phyloP scores from a whole-genome alignment of 106 monocot genomes.

The Dioscorea zingiberensis region DNA sequence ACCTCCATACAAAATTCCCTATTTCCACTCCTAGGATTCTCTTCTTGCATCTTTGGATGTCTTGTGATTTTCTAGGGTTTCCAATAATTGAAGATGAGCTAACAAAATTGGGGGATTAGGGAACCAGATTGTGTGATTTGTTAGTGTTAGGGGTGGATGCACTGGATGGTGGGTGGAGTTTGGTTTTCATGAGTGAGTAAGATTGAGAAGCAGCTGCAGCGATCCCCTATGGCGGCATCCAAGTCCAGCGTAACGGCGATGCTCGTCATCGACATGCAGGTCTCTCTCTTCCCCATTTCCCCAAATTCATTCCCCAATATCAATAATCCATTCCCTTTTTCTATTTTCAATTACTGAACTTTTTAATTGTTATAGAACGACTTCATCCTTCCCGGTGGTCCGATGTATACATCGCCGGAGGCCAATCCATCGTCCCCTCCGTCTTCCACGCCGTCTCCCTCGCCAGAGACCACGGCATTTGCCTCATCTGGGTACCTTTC shows the following conservation, averaged over 20 bases:
- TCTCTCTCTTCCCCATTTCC: constrained; percentile 3
- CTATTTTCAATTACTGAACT: not conserved
- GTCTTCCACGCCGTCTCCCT: constrained; percentile 59
- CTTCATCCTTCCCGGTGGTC: constrained; percentile 64
- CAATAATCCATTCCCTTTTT: not conserved
- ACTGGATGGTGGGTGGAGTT: no score
- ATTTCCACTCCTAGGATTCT: no score
- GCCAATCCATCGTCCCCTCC: constrained; percentile 44
- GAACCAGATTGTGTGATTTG: no score
- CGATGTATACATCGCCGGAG: constrained; percentile 56
- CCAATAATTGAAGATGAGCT: no score
- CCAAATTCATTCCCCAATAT: not conserved
- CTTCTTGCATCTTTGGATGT: no score
- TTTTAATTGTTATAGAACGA: constrained; percentile 51
- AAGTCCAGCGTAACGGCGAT: constrained; percentile 71
- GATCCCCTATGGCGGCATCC: constrained; percentile 7
- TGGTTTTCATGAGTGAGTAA: no score
- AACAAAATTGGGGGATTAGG: no score
- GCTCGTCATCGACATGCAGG: constrained; percentile 99
- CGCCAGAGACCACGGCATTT: constrained; percentile 63
- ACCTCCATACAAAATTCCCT: no score
- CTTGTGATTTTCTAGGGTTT: no score
- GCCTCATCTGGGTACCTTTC: constrained; percentile 66
- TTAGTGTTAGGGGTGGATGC: no score
- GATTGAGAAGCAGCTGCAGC: no score